Percentiles rank a stretch among this genome's conserved stretches.
These are phyloP conservation scores for Suhomyces yuchorum DNA, from an alignment of 1,139 yeast species.

Conservation along the genomic window DNA sequence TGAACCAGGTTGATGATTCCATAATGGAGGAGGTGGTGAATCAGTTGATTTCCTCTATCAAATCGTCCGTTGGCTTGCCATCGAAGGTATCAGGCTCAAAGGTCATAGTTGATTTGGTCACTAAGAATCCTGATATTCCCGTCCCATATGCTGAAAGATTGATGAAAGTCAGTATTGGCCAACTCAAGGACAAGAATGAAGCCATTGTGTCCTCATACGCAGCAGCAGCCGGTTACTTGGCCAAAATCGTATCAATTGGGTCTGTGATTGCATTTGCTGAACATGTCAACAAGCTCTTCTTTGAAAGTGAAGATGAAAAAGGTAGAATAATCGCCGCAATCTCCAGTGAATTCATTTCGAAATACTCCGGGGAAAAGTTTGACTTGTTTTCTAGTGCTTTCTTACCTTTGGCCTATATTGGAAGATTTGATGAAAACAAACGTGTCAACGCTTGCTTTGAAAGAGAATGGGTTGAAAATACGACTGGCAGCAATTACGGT, in stretches of 20 bases:
- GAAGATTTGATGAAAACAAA: slow-evolving; percentile 63
- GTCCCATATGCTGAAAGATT: slow-evolving; percentile 66
- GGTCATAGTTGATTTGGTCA: slow-evolving; percentile 65
- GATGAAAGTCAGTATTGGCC: slow-evolving; percentile 57
- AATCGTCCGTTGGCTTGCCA: slow-evolving; percentile 82
- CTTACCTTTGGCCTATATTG: slow-evolving; percentile 79
- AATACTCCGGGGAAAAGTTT: slow-evolving; percentile 71
- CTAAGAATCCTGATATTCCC: slow-evolving; percentile 55
- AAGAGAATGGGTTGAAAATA: slow-evolving; percentile 77
- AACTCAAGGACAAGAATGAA: slow-evolving; percentile 69
- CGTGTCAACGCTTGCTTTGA: slow-evolving; percentile 54
- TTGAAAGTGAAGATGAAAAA: slow-evolving; percentile 56
- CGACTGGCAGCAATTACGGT: slow-evolving; percentile 72
- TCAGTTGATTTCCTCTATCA: slow-evolving; percentile 51
- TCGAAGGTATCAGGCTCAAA: slow-evolving; percentile 89
- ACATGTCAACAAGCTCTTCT: slow-evolving; percentile 57
- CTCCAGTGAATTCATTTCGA: slow-evolving; percentile 69
- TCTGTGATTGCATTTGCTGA: slow-evolving; percentile 57
- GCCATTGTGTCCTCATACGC: slow-evolving; percentile 79
- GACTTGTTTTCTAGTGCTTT: slow-evolving; percentile 63
- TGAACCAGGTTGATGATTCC: slow-evolving; percentile 57
- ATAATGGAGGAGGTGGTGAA: slow-evolving; percentile 56
- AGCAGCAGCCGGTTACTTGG: slow-evolving; percentile 75
- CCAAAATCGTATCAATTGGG: slow-evolving; percentile 62
- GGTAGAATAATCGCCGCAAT: slow-evolving; percentile 56